Evolutionary conservation across 1,139 yeast species (phyloP), one percentile per base, ranked within the genome.

Genomic region (Geotrichum phurueaensis): DNA sequence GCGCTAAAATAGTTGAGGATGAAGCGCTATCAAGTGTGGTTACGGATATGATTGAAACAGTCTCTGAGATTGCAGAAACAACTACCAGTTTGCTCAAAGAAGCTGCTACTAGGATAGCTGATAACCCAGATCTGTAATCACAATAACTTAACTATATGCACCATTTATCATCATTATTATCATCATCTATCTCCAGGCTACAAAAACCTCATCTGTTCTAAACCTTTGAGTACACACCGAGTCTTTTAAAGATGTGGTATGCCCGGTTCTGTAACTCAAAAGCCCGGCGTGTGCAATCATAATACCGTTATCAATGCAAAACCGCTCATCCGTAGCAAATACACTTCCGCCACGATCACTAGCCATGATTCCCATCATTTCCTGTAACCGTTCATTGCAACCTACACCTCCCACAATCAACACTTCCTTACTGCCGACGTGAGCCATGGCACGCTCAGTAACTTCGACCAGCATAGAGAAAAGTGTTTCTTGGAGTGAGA

Each of bases 221-320:
- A 90, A 94, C 69, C 96, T 80, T 72, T 94, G 99, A 0, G 97
- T 88, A 68, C 97, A 94, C 1, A 89, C 94, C 0, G 97, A 88
- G 62, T 89, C 84, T 54, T 78, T 73, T 57, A 92, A 69, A 51
- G 77, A 80, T 0, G 84, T 83, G 12, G 71, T 69, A 63, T 83
- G 85, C 0, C 97, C 97, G 79, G 86, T 89, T 70, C 98, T 80
- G 71, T 86, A 91, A 59, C 89, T 89, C 65, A 94, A 75, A 58
- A 94, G 77, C 0, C 99, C 99, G 0, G 99, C 98, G 72, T 94
- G 99, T 0, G 99, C 99, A 70, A 94, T 94, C 99, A 94, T 94
- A 56, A 94, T 94, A 12, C 99, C 98, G 70, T 94, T 94, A 72
- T 94, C 99, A 58, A 94, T 94, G 75, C 98, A 94, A 71, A 94